phyloP scores from a whole-genome alignment of 331 rosid genomes.

The Rhamnella rubrinervis region DNA sequence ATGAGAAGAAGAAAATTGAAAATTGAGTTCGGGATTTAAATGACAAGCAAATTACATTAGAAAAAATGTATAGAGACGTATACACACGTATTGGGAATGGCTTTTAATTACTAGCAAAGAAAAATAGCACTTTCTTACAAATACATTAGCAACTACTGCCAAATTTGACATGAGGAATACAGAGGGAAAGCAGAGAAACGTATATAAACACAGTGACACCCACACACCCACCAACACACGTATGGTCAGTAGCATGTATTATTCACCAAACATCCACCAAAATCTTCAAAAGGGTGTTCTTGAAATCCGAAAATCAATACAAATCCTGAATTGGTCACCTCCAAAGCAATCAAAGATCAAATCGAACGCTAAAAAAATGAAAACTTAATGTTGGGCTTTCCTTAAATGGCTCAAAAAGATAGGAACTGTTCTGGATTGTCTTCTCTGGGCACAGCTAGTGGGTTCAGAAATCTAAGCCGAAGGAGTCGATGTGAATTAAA shows the following conservation, averaged over 20 bases:
- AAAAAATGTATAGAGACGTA: background rate
- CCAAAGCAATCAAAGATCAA: constrained; percentile 21
- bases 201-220: background rate
- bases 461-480: constrained; percentile 41
- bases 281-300: constrained; percentile 31
- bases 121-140: background rate
- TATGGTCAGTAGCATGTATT: constrained; percentile 17
- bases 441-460: constrained; percentile 11
- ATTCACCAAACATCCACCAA: background rate
- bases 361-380: constrained; percentile 10
- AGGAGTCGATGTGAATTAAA: constrained; percentile 28
- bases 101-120: background rate
- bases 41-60: background rate
- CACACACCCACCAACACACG: constrained; percentile 12
- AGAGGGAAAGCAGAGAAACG: constrained; percentile 14
- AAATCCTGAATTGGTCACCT: constrained; percentile 35
- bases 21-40: background rate
- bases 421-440: constrained; percentile 42
- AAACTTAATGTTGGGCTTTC: constrained; percentile 16
- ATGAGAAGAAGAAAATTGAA: constrained; percentile 8
- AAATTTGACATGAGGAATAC: background rate
- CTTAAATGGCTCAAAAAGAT: constrained; percentile 31
- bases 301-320: constrained; percentile 26
- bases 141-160: background rate
- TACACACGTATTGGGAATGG: background rate